Percentiles rank a stretch among this genome's conserved stretches.
phyloP scores from a whole-genome alignment of 306 rosid genomes.

The Adenanthera pavonina region DNA sequence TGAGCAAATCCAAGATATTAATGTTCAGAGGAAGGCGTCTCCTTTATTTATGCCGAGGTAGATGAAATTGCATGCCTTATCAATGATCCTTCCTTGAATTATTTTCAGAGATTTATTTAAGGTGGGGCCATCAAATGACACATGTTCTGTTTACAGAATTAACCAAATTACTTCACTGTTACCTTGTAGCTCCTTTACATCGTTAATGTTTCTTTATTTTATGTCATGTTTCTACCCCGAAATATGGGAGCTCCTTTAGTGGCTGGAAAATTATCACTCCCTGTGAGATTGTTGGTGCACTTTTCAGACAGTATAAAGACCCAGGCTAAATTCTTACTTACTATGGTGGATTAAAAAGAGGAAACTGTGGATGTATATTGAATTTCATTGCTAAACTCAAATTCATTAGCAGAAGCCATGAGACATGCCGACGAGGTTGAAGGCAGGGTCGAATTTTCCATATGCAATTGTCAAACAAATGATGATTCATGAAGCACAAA shows the following conservation, averaged over 20 bases:
- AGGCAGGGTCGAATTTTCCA: background rate
- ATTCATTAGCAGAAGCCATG: conserved; percentile 49
- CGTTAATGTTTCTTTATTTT: background rate
- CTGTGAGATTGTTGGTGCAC: background rate
- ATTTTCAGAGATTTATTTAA: background rate
- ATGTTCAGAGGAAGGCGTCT: conserved; percentile 60
- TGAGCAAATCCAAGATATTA: conserved; percentile 66
- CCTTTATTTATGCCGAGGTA: conserved; percentile 61
- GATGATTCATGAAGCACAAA: too few species aligned
- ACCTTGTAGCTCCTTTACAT: background rate
- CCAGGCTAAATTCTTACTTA: background rate
- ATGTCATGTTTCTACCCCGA: background rate
- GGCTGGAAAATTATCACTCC: background rate
- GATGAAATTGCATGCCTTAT: conserved; percentile 23
- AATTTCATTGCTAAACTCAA: background rate
- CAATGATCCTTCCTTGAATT: conserved; percentile 19
- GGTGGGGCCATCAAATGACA: conserved; percentile 9
- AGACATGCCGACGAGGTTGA: conserved; percentile 28
- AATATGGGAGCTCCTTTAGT: background rate
- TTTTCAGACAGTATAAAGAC: background rate
- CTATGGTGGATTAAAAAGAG: too few species aligned
- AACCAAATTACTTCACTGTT: background rate
- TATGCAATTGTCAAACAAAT: too few species aligned
- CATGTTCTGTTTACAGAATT: background rate
- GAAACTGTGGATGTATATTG: background rate